Evolutionary conservation across 1,139 yeast species (phyloP).

Genomic region (Candida dubliniensis): DNA sequence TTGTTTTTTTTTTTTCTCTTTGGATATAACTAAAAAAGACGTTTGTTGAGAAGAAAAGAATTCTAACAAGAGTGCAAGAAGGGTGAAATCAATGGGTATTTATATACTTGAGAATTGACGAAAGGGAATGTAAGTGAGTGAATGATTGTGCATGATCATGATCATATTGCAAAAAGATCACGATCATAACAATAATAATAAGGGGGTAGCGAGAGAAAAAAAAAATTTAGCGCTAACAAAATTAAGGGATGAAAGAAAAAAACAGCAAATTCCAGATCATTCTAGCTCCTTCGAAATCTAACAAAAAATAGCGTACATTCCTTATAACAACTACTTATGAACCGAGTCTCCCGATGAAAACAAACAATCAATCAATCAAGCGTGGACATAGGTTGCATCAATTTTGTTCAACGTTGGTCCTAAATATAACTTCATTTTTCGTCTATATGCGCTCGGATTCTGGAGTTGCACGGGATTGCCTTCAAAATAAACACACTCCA

Average conservation of each 20-base stretch:
- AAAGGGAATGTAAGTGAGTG: background rate
- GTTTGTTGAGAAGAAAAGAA: background rate
- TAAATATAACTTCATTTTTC: conserved; percentile 72
- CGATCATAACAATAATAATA: no score
- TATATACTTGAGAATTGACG: background rate
- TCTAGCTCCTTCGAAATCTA: no score
- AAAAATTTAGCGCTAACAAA: no score
- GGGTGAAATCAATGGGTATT: background rate
- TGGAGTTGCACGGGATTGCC: conserved; percentile 84
- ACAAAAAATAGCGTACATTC: no score
- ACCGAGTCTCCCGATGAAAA: no score
- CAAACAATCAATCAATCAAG: conserved; percentile 10
- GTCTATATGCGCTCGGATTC: conserved; percentile 78
- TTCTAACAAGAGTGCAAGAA: background rate
- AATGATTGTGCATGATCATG: background rate
- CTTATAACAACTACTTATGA: no score
- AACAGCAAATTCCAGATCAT: no score
- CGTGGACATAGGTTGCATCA: conserved; percentile 75
- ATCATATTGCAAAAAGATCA: conserved; percentile 5
- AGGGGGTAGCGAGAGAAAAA: no score
- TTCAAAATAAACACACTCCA: conserved; percentile 92
- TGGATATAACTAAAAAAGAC: background rate
- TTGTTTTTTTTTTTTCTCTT: background rate
- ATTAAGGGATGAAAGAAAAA: no score
- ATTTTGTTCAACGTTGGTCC: conserved; percentile 80